These are phyloP conservation scores for Penicillium corylophilum DNA, from an alignment of 2,329 filamentous ascomycete species.

Conservation along the genomic window DNA sequence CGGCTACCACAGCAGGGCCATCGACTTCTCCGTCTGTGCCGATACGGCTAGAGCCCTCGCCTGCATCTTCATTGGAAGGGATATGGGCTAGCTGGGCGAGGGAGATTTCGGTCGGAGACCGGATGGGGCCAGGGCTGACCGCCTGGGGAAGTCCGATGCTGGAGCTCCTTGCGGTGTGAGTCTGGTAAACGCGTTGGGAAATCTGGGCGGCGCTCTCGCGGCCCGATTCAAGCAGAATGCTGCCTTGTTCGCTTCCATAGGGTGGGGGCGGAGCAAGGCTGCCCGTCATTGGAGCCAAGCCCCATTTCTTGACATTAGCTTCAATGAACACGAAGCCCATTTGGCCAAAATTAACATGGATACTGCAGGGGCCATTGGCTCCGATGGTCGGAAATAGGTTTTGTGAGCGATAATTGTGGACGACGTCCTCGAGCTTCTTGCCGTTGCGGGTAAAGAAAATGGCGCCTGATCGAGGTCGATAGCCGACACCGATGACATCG, in stretches of 20 bases:
- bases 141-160: slow-evolving; percentile 72
- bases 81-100: slow-evolving; percentile 79
- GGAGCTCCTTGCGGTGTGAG: slow-evolving; percentile 74
- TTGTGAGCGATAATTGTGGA: slow-evolving; percentile 86
- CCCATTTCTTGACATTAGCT: slow-evolving; percentile 99
- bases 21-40: slow-evolving; percentile 23
- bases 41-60: slow-evolving; percentile 66
- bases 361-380: slow-evolving; percentile 84
- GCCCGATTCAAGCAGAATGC: slow-evolving; percentile 87
- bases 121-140: slow-evolving; percentile 81
- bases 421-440: slow-evolving; percentile 93
- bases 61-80: slow-evolving; percentile 64
- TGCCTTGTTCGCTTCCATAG: slow-evolving; percentile 95
- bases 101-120: slow-evolving; percentile 94
- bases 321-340: slow-evolving; percentile 99
- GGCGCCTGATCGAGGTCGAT: slow-evolving; percentile 87
- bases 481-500: slow-evolving; percentile 93
- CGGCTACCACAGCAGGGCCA: slow-evolving; percentile 12
- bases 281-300: slow-evolving; percentile 90
- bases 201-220: slow-evolving; percentile 52
- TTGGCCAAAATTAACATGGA: slow-evolving; percentile 97
- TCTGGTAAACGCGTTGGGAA: slow-evolving; percentile 45
- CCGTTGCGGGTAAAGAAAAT: slow-evolving; percentile 98
- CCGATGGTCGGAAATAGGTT: slow-evolving; percentile 99
- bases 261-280: slow-evolving; percentile 92